These are phyloP conservation scores for Actinomucor elegans DNA, from an alignment of 371 early-diverging fungal genomes.

Conservation along the genomic window DNA sequence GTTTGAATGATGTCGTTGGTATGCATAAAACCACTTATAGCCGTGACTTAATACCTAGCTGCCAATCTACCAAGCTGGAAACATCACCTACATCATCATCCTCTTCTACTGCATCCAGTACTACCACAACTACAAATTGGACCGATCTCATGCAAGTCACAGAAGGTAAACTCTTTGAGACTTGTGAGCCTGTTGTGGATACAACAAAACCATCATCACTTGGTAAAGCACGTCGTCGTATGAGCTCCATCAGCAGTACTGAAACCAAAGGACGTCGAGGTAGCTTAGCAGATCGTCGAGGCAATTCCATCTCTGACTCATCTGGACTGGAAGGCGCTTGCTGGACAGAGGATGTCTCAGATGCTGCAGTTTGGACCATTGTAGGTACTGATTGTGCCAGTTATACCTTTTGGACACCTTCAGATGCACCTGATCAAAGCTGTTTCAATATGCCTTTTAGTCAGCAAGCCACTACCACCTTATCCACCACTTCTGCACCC, in stretches of 20 bases:
- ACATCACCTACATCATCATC: not conserved
- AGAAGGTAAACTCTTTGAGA: not conserved
- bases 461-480: constrained; percentile 5
- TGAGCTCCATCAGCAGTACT: constrained; percentile 17
- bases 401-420: constrained; percentile 72
- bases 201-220: not conserved
- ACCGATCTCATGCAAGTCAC: constrained; percentile 1
- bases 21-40: constrained; percentile 66
- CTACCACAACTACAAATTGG: constrained; percentile 1
- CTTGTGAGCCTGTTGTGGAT: not conserved
- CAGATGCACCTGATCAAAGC: constrained; percentile 9
- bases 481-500: constrained; percentile 11
- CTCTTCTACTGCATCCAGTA: not conserved
- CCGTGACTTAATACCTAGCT: constrained; percentile 26
- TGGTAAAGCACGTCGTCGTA: constrained; percentile 7
- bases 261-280: constrained; percentile 14
- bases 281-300: constrained; percentile 19
- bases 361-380: constrained; percentile 87
- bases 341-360: constrained; percentile 85
- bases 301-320: constrained; percentile 9
- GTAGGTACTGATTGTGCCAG: constrained; percentile 81
- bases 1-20: constrained; percentile 74
- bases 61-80: constrained; percentile 5
- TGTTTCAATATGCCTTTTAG: constrained; percentile 10
- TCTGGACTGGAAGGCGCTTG: constrained; percentile 45